A percentile compares a stretch with the other conserved stretches of the same genome.
phyloP scores from a whole-genome alignment of 345 rosid species.

The Cardamine resedifolia region DNA sequence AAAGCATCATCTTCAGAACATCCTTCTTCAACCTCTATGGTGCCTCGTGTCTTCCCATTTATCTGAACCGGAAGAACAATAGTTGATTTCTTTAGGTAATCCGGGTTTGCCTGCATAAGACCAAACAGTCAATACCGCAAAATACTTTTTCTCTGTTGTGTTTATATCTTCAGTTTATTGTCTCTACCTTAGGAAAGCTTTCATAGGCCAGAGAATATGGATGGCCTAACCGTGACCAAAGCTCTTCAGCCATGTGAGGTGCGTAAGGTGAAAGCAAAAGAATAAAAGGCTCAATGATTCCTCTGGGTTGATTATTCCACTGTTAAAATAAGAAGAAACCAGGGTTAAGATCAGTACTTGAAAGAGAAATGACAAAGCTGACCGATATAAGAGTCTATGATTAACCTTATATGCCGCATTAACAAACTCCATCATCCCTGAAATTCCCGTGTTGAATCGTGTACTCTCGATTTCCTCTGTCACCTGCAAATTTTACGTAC shows the following conservation, averaged over 20 bases:
- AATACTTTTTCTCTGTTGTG: neutral
- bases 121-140: constrained; percentile 12
- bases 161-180: neutral
- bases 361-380: neutral
- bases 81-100: constrained; percentile 66
- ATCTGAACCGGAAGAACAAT: constrained; percentile 83
- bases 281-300: constrained; percentile 65
- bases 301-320: constrained; percentile 84
- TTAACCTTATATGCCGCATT: constrained; percentile 87
- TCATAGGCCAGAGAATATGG: constrained; percentile 60
- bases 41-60: constrained; percentile 95
- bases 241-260: constrained; percentile 96
- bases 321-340: constrained; percentile 33
- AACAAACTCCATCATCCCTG: constrained; percentile 97
- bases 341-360: neutral
- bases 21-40: constrained; percentile 80
- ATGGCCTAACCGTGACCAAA: constrained; percentile 85
- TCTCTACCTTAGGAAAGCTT: constrained; percentile 62
- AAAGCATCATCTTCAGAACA: constrained; percentile 88
- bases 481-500: constrained; percentile 47
- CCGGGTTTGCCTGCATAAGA: constrained; percentile 62
- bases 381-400: neutral
- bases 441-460: constrained; percentile 90
- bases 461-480: constrained; percentile 90
- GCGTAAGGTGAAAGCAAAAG: constrained; percentile 86